phyloP scores from a whole-genome alignment of 495 filamentous ascomycete species.

The Neurospora sublineolata region DNA sequence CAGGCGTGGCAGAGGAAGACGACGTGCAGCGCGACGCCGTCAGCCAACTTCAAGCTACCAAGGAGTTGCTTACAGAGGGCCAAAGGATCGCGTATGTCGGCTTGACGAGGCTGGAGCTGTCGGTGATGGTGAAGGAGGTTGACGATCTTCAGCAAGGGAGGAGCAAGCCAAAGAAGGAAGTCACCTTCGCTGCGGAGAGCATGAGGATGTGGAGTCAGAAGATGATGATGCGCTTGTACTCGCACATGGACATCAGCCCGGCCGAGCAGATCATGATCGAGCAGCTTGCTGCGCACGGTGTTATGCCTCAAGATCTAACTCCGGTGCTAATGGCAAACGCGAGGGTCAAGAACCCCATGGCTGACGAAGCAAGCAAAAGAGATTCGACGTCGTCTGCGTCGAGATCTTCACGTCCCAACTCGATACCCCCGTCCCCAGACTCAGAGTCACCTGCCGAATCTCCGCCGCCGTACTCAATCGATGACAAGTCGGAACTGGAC shows the following conservation, averaged over 20 bases:
- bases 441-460: conserved; percentile 35
- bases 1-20: conserved; percentile 54
- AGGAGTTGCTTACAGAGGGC: conserved; percentile 86
- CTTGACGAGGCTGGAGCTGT: conserved; percentile 66
- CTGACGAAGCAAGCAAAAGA: conserved; percentile 17
- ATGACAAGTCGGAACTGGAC: conserved; percentile 58
- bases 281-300: conserved; percentile 85
- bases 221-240: conserved; percentile 88
- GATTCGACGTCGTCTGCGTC: conserved; percentile 4
- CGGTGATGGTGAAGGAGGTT: conserved; percentile 59
- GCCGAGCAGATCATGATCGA: conserved; percentile 98
- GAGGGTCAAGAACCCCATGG: conserved; percentile 87
- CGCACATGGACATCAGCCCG: conserved; percentile 89
- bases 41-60: conserved; percentile 89
- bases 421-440: conserved; percentile 12
- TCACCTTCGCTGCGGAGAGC: conserved; percentile 57
- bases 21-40: conserved; percentile 75
- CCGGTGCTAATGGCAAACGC: conserved; percentile 85
- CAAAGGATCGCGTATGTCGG: conserved; percentile 96
- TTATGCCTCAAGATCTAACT: conserved; percentile 70
- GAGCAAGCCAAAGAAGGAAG: conserved; percentile 51
- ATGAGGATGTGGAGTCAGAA: conserved; percentile 95
- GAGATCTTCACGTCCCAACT: conserved; percentile 12
- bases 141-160: conserved; percentile 41
- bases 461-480: conserved; percentile 61